Percentiles rank a stretch among this genome's conserved stretches.
Conservation (phyloP, 192 early-diverging fungal genomes). For the Helicostylum pulchrum region DNA sequence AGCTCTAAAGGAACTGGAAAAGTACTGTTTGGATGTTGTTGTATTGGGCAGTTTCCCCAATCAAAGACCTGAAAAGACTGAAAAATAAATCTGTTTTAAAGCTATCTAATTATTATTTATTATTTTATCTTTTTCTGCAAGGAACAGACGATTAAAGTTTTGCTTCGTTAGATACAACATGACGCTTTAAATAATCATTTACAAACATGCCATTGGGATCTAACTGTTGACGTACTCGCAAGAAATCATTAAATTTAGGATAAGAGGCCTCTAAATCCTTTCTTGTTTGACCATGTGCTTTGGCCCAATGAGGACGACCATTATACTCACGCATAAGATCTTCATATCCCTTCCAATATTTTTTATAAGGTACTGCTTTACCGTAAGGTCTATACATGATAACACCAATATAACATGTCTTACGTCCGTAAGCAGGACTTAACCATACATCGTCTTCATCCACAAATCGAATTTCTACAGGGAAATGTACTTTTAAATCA, state of each 20-base stretch:
- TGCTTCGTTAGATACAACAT: constrained; percentile 37
- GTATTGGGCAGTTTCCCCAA: constrained; percentile 84
- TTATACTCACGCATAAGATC: constrained; percentile 61
- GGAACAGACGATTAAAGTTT: not conserved
- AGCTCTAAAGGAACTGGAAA: constrained; percentile 67
- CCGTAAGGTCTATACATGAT: constrained; percentile 77
- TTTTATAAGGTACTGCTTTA: constrained; percentile 63
- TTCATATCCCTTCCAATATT: constrained; percentile 70
- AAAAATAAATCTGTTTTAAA: not conserved
- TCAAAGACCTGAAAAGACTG: constrained; percentile 38
- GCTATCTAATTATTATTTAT: too few species aligned
- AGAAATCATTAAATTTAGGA: constrained; percentile 61
- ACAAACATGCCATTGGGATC: constrained; percentile 71
- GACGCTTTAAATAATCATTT: constrained; percentile 66
- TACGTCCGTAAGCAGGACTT: constrained; percentile 60
- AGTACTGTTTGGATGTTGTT: constrained; percentile 69
- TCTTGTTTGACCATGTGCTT: constrained; percentile 58
- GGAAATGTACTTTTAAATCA: constrained; percentile 65
- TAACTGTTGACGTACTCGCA: constrained; percentile 45
- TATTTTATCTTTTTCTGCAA: too few species aligned
- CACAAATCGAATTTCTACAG: constrained; percentile 70
- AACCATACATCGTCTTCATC: constrained; percentile 67
- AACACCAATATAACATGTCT: constrained; percentile 72
- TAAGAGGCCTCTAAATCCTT: constrained; percentile 53
- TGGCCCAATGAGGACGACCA: constrained; percentile 80